These are phyloP conservation scores for Cymbopogon citratus DNA, from an alignment of 176 grass and related monocot species.

Conservation along the genomic window DNA sequence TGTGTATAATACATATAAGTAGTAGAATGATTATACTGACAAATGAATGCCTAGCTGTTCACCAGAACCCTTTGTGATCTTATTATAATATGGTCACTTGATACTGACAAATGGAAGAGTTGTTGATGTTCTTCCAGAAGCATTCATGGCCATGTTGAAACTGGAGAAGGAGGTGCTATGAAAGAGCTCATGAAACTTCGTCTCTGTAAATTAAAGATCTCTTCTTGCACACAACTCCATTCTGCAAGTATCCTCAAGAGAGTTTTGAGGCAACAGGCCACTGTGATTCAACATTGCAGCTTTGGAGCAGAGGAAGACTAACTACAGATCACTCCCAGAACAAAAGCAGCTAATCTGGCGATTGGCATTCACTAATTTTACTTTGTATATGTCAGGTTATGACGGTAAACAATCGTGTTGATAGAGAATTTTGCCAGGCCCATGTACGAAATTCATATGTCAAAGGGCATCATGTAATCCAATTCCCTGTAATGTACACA, in stretches of 20 bases:
- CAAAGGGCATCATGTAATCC: background rate
- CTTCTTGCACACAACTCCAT: background rate
- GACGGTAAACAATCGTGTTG: background rate
- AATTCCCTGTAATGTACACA: background rate
- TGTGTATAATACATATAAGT: background rate
- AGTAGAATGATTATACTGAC: background rate
- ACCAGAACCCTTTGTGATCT: too few species aligned
- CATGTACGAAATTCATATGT: background rate
- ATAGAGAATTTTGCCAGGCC: too few species aligned
- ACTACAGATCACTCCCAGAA: background rate
- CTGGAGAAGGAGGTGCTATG: constrained; percentile 90
- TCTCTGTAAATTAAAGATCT: background rate
- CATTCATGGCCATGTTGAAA: constrained; percentile 86
- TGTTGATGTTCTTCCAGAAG: constrained; percentile 92
- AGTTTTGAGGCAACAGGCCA: background rate
- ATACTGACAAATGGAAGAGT: constrained; percentile 64
- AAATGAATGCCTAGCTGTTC: too few species aligned
- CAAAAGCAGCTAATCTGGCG: constrained; percentile 4
- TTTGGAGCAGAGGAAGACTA: background rate
- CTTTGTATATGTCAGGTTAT: background rate
- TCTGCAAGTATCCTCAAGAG: background rate
- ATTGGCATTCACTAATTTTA: background rate
- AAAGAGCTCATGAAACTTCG: background rate
- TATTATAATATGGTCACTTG: background rate
- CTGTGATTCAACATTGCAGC: background rate